Percentiles rank a stretch among this genome's conserved stretches.
Conservation (phyloP, 768 basidiomycete genomes). For the Gloeophyllum trabeum region DNA sequence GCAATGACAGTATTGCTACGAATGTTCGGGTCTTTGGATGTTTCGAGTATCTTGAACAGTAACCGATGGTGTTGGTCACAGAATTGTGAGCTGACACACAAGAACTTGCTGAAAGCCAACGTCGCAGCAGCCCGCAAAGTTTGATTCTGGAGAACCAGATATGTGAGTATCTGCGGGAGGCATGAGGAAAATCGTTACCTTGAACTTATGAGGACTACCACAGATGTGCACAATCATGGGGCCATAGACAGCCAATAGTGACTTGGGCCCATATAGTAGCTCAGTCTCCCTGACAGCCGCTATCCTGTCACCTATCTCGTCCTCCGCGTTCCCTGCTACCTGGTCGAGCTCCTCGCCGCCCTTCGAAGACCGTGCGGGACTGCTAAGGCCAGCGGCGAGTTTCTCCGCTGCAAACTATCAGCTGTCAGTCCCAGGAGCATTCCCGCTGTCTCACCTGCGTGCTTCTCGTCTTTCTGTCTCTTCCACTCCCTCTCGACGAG, state of each 20-base stretch:
- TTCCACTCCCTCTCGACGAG: constrained; percentile 95
- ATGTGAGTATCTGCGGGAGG: background rate
- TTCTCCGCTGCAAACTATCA: constrained; percentile 55
- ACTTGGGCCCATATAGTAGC: constrained; percentile 72
- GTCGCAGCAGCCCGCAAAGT: constrained; percentile 81
- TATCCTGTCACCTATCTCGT: constrained; percentile 93
- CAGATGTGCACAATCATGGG: constrained; percentile 88
- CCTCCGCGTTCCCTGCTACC: constrained; percentile 94
- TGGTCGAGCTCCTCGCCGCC: constrained; percentile 86
- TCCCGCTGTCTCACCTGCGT: constrained; percentile 48
- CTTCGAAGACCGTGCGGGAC: constrained; percentile 30
- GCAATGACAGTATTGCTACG: constrained; percentile 96
- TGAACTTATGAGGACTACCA: constrained; percentile 83
- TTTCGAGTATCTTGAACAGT: constrained; percentile 90
- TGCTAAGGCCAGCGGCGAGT: constrained; percentile 26
- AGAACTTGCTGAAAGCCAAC: constrained; percentile 87
- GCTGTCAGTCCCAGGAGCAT: background rate
- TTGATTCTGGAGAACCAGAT: constrained; percentile 45
- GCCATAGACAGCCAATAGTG: constrained; percentile 76
- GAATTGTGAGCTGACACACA: constrained; percentile 90
- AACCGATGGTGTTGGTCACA: constrained; percentile 85
- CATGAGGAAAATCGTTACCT: constrained; percentile 32
- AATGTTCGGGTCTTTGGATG: constrained; percentile 80
- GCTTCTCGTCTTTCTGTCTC: constrained; percentile 85
- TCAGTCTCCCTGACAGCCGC: constrained; percentile 78